phyloP scores from a whole-genome alignment of 768 basidiomycete genomes.

The Tulasnella sp. region DNA sequence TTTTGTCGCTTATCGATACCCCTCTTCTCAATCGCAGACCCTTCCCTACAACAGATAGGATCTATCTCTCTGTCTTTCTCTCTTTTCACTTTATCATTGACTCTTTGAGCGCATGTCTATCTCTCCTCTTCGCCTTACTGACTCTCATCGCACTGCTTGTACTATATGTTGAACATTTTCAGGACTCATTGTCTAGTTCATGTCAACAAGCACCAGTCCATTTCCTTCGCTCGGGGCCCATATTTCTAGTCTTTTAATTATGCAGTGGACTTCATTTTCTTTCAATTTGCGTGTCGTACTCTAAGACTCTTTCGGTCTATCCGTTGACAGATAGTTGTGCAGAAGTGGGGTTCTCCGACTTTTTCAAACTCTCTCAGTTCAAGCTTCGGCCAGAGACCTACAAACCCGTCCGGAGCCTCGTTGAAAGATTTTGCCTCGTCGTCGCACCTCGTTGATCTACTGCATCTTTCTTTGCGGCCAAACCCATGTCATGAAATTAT shows the following conservation, averaged over 20 bases:
- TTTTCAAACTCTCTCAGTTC: too few species aligned
- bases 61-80: neutral
- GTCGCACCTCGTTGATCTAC: too few species aligned
- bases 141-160: neutral
- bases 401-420: too few species aligned
- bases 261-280: neutral
- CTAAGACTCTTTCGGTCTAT: too few species aligned
- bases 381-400: too few species aligned
- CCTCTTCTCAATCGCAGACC: constrained; percentile 32
- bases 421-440: too few species aligned
- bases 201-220: neutral
- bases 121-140: neutral
- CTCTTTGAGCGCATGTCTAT: neutral
- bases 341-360: too few species aligned
- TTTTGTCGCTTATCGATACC: constrained; percentile 81
- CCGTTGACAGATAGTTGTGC: too few species aligned
- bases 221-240: neutral
- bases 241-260: neutral
- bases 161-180: neutral
- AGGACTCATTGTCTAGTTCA: neutral
- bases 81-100: neutral
- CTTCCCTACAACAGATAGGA: constrained; percentile 2
- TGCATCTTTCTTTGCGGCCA: too few species aligned
- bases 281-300: neutral
- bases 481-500: too few species aligned